A percentile compares a stretch with the other conserved stretches of the same genome.
Evolutionary conservation across 73 alveolate species (phyloP).

Genomic region (Tetrahymena malaccensis): DNA sequence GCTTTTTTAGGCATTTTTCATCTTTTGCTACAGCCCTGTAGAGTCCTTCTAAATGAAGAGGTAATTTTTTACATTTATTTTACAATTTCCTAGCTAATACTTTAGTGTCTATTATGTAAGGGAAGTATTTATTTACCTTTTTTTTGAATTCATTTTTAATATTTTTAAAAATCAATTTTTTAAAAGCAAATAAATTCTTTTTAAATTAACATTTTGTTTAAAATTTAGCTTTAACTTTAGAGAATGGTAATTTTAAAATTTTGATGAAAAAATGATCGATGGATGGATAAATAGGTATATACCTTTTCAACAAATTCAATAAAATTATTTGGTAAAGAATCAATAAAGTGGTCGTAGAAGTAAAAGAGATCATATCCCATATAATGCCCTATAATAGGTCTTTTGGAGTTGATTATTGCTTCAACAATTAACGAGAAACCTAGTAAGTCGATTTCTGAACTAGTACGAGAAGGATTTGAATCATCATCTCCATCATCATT

Average conservation of each 20-base stretch:
- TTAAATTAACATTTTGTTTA: no score
- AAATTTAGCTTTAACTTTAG: no score
- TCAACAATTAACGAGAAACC: slow-evolving; percentile 36
- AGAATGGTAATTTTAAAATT: no score
- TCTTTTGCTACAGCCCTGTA: background rate
- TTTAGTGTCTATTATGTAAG: background rate
- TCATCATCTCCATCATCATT: background rate
- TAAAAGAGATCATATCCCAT: slow-evolving; percentile 76
- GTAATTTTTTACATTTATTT: background rate
- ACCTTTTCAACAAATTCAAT: slow-evolving; percentile 40
- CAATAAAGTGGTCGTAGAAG: slow-evolving; percentile 70
- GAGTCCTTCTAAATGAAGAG: background rate
- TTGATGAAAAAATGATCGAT: no score
- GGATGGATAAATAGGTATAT: no score
- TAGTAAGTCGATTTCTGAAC: background rate
- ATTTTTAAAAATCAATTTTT: background rate
- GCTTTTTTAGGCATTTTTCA: background rate
- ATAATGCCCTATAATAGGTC: slow-evolving; percentile 86
- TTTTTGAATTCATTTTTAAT: background rate
- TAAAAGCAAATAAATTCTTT: no score
- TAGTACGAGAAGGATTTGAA: background rate
- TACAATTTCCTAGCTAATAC: background rate
- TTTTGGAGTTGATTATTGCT: slow-evolving; percentile 52
- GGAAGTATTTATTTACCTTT: background rate
- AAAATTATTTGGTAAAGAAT: slow-evolving; percentile 71